Percentiles rank a stretch among this genome's conserved stretches.
These are phyloP conservation scores for Rhodosorus marinus DNA, from an alignment of 23 red algal genomes.

Conservation along the genomic window DNA sequence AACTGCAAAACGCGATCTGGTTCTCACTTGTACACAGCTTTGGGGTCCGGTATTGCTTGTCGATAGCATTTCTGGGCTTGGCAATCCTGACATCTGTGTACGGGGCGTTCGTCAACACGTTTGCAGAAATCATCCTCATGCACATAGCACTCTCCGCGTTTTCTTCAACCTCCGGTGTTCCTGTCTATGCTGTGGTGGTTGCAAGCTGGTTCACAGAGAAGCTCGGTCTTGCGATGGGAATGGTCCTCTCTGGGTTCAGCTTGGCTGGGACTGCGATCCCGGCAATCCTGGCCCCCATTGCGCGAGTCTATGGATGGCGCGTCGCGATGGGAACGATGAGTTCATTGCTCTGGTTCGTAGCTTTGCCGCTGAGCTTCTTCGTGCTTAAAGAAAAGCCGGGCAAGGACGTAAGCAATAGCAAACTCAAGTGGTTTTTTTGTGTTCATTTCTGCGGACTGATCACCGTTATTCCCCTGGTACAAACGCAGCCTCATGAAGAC, in stretches of 20 bases:
- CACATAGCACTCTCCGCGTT: slow-evolving; percentile 40
- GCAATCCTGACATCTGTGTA: no score
- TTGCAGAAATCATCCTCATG: slow-evolving; percentile 5
- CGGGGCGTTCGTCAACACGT: slow-evolving; percentile 14
- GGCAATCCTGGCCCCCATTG: slow-evolving; percentile 33
- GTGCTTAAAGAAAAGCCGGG: slow-evolving; percentile 19
- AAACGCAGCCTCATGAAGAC: no score
- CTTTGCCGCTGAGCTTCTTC: slow-evolving; percentile 38
- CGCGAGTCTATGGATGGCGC: slow-evolving; percentile 36
- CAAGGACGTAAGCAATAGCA: background rate
- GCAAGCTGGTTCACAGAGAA: slow-evolving; percentile 40
- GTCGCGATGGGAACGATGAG: slow-evolving; percentile 29
- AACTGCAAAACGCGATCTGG: slow-evolving; percentile 49
- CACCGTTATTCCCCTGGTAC: no score
- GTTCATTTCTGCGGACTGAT: no score
- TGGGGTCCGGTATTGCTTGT: slow-evolving; percentile 17
- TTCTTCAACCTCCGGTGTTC: slow-evolving; percentile 58
- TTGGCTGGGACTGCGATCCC: slow-evolving; percentile 53
- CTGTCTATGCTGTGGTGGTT: slow-evolving; percentile 69
- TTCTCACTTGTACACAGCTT: slow-evolving; percentile 41
- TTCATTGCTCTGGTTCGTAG: slow-evolving; percentile 24
- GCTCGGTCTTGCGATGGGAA: slow-evolving; percentile 79
- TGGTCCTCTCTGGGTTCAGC: slow-evolving; percentile 73
- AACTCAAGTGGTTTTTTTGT: no score
- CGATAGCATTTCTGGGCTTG: no score